Evolutionary conservation across 1,284 basidiomycete genomes (phyloP), one percentile per base, ranked within the genome.

Genomic region (Ceratobasidium sp.): DNA sequence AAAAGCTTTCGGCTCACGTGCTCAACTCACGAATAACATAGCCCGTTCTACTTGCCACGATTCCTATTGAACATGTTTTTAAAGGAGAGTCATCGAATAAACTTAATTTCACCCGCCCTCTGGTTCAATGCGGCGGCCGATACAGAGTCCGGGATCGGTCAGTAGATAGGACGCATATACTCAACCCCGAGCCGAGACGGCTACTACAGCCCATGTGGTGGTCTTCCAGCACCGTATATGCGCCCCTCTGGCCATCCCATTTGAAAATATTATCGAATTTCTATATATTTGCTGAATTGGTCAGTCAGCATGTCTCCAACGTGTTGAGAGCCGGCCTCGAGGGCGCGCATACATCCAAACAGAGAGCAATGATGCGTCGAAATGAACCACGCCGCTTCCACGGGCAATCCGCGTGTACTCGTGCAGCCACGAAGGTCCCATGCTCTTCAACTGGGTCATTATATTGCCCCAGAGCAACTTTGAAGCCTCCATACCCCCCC

Each of bases 291-390:
- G 12, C 25, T 28, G 3, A 14, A 53, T 53, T 23, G 51, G 51
- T 53, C 51, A 30, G 30, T 53, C 51, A 53, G 8, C 51, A 28
- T 53, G 51, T 23, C 1, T 30, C 28, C 51, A 53, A 53, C 51
- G 51, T 53, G 51, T 28, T 53, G 25, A 30, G 12, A 25, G 8
- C 25, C 25, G 12, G 51, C 23, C 51, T 28, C 23, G 23, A 28
- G 23, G 51, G 51, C 3, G 51, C 51, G 51, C 51, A 53, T 53
- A 53, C 12, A 53, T 23, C 51, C 51, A 25, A 53, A 53, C 21
- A 53, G 11, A 53, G 51, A 11, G 51, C 23, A 53, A 28, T 1
- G 51, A 53, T 53, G 51, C 51, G 51, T 23, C 25, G 51, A 30
- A 53, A 53, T 53, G 11, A 3, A 1, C 7, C 51, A 53, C 51